These are phyloP conservation scores for Micromonas pusilla DNA, from an alignment of 139 green algal genomes.

Conservation along the genomic window DNA sequence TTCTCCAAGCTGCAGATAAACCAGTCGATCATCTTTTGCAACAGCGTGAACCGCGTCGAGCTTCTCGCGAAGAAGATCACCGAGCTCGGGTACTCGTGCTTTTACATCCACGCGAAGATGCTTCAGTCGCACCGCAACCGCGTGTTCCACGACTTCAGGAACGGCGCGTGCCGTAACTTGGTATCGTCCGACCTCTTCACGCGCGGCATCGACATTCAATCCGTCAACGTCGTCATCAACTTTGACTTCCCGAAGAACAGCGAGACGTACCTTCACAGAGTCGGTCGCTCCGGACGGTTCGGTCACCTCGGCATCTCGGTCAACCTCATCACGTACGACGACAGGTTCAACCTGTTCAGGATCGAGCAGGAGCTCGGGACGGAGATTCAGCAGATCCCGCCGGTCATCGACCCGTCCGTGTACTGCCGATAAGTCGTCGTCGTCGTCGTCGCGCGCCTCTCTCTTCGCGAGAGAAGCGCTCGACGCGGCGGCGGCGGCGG, in stretches of 20 bases:
- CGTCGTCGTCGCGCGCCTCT: neutral
- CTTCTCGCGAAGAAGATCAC: slow-evolving; percentile 99
- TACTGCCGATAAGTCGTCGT: slow-evolving; percentile 73
- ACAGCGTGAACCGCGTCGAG: slow-evolving; percentile 97
- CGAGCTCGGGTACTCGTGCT: slow-evolving; percentile 98
- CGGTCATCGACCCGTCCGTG: slow-evolving; percentile 88
- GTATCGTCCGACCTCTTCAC: slow-evolving; percentile 95
- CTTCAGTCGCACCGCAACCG: slow-evolving; percentile 96
- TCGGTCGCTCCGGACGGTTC: slow-evolving; percentile 92
- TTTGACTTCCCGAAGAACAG: slow-evolving; percentile 99
- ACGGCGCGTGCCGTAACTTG: slow-evolving; percentile 95
- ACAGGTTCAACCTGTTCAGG: slow-evolving; percentile 94
- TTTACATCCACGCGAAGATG: slow-evolving; percentile 99
- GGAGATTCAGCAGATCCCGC: slow-evolving; percentile 98
- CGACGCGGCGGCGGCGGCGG: neutral
- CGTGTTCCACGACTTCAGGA: slow-evolving; percentile 99
- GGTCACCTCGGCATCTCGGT: slow-evolving; percentile 97
- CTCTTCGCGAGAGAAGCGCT: neutral
- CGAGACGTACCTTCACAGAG: slow-evolving; percentile 98
- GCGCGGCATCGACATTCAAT: slow-evolving; percentile 96
- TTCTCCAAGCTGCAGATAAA: slow-evolving; percentile 96
- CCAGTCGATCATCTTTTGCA: slow-evolving; percentile 99
- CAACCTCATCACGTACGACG: slow-evolving; percentile 98
- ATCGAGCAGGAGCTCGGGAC: slow-evolving; percentile 99
- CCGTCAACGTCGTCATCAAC: slow-evolving; percentile 99